Base-by-base conservation (phyloP, 768 basidiomycete species). In the Sporobolomyces phaffii region DNA sequence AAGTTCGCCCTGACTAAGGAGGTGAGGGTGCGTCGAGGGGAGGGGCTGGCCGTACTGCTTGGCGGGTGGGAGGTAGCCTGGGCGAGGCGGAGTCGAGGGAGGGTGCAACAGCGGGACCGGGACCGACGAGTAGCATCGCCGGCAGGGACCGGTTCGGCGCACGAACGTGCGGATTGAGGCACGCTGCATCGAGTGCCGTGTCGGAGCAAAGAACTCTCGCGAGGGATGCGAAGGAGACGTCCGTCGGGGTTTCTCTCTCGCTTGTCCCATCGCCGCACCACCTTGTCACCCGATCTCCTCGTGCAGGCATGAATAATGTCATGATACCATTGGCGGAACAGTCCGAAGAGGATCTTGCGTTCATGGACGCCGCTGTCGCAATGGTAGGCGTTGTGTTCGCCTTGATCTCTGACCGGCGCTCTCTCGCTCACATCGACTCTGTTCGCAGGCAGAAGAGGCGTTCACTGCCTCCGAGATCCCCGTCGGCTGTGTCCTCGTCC, bases 401-500 rank as follows among this genome's bases (percentile, higher is more conserved):
- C 4, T 14, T 10, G 43, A 3, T 48, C 54, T 1, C n/a, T 17
- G n/a, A 9, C 56, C 52, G 5, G 4, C 20, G 11, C 50, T 29
- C 40, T 24, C 50, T 14, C 15, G 15, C 18, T 20, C 14, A 15
- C 17, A 40, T 22, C 20, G 11, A 20, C n/a, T 45, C 48, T 5
- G 20, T 31, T 8, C 29, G 24, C 62, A 79, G 79, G 80, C 79
- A 0, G 78, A 81, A 50, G 90, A 97, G 77, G 96, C 96, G 6
- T 79, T 97, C 31, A 80, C 81, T 34, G 85, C 87, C 1, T 82
- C 84, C 28, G 96, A 99, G 78, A 96, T 98, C 7, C 96, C 96
- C 2, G 93, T 99, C 1, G 96, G 96, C 26, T 97, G 96, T 73
- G 84, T 99, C 11, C 96, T 98, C 73, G 89, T 98, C 13, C 83